Percentiles rank a stretch among this genome's conserved stretches.
These are phyloP conservation scores for Athelia psychrophila DNA, from an alignment of 1,284 basidiomycete genomes.

Conservation along the genomic window DNA sequence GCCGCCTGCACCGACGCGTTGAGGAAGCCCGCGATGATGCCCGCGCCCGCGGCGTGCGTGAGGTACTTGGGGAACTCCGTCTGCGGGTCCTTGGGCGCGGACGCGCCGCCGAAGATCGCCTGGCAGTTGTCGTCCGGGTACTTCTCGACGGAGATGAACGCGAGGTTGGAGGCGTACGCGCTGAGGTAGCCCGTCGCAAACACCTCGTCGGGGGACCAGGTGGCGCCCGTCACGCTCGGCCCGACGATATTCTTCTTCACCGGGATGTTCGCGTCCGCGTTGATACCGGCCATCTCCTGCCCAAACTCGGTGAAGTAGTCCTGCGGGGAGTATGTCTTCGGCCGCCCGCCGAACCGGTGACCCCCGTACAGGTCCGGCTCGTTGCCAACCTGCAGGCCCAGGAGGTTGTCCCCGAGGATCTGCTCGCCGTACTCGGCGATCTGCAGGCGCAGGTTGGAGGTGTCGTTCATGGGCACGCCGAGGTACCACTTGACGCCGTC, in stretches of 20 bases:
- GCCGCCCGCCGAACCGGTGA: conserved; percentile 23
- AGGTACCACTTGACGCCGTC: conserved; percentile 62
- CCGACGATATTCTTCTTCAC: conserved; percentile 41
- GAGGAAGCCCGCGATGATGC: too few relatives aligned
- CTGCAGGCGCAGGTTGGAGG: conserved; percentile 35
- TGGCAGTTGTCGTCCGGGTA: too few relatives aligned
- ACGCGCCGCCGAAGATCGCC: too few relatives aligned
- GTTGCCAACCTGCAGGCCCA: too few relatives aligned
- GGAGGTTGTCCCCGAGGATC: conserved; percentile 37
- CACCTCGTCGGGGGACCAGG: conserved; percentile 41
- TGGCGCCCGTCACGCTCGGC: conserved; percentile 45
- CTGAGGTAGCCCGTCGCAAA: conserved; percentile 45
- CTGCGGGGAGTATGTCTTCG: conserved; percentile 36
- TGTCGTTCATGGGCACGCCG: conserved; percentile 45
- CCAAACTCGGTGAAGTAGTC: too few relatives aligned
- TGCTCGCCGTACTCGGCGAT: conserved; percentile 39
- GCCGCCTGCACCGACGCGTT: too few relatives aligned
- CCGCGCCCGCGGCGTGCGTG: too few relatives aligned
- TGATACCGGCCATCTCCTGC: conserved; percentile 39
- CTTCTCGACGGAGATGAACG: conserved; percentile 47
- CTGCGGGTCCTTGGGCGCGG: too few relatives aligned
- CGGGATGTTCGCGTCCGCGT: conserved; percentile 31
- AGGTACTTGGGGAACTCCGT: too few relatives aligned
- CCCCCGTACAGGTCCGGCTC: conserved; percentile 41
- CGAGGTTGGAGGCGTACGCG: conserved; percentile 33